Evolutionary conservation across 1,139 yeast genomes (phyloP), one percentile per base, ranked within the genome.

Genomic region (Saccharomyces hybrid): DNA sequence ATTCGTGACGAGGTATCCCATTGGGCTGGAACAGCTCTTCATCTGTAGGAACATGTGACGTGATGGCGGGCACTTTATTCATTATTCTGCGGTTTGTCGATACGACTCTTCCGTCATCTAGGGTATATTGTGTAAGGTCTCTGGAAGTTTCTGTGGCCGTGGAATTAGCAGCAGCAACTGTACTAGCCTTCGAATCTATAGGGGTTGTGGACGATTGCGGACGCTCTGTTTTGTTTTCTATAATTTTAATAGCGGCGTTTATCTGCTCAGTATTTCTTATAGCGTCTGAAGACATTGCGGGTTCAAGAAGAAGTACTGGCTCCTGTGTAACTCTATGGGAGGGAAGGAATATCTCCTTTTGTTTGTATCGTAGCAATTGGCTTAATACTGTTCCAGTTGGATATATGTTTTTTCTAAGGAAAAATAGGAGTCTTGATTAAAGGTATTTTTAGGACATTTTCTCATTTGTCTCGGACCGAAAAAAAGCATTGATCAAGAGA

Each of bases 171-270:
- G 44, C 20, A 20, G 44, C n/a, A 23, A 38, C 53, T 31, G 48
- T 47, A n/a, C 50, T 49, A 23, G 49, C 5, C 44, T 38, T 38
- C n/a, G 44, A 38, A 8, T 38, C 44, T 38, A 38, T 20, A 25
- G 50, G 47, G 26, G 47, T 54, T 9, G 34, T 25, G 38, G 51
- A 9, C n/a, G 25, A 50, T 7, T 54, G 56, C 5, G 56, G 58
- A 2, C 62, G 61, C 2, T 57, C 60, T 44, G 72, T 68, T 64
- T 83, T 82, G 57, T 78, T 76, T 61, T 82, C 80, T 63, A 89
- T 78, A 41, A 91, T 95, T 56, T 82, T 76, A 56, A 89, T 74
- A 13, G 96, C 96, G 64, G 88, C 88, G 64, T 84, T 84, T 57
- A 84, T 80, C 68, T 84, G 85, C 52, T 74, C 73, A 4, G 84